Evolutionary conservation across 2,329 filamentous ascomycete genomes (phyloP), one percentile per base, ranked within the genome.

Genomic region (Daldinia eschscholtzii): DNA sequence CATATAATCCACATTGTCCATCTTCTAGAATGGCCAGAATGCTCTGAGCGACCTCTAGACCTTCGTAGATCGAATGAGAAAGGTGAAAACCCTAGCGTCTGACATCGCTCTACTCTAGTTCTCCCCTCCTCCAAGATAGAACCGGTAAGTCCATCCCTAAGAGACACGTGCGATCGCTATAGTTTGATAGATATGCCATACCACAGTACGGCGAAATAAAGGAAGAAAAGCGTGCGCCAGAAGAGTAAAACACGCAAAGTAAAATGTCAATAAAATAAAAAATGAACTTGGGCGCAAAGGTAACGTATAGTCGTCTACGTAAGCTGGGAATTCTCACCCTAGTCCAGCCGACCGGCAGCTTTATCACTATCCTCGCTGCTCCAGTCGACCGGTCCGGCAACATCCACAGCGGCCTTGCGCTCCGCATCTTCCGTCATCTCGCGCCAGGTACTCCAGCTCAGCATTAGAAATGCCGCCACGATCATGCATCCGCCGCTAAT

Each of bases 391-490:
- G 57, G 62, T 1, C 61, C 70, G 2, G 61, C 64, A 37, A 66
- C 68, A 39, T 80, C 70, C 60, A 78, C 77, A n/a, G 77, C 70
- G 18, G 77, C 79, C 75, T 85, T 89, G 76, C 89, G 90, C 71
- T 86, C 85, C 74, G 90, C 87, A 73, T 97, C 93, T 80, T 97
- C 93, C 52, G 90, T 88, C 91, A 98, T 95, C 83, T 99, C 96
- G 57, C 91, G 88, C 81, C 95, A 99, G 0, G 95, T 98, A 72
- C 93, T 96, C 89, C 91, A 98, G 75, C 90, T 94, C 50, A 99
- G 80, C 76, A 97, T 85, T n/a, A 90, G 79, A 78, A 99, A 99
- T 0, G 96, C 96, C 1, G 88, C 85, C 65, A 97, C 92, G 76
- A 99, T 99, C 75, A 98, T 84, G 30, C 92, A 77, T 0, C 96